These are phyloP conservation scores for Geranium rotundifolium DNA, from an alignment of 345 rosid genomes.

Conservation along the genomic window DNA sequence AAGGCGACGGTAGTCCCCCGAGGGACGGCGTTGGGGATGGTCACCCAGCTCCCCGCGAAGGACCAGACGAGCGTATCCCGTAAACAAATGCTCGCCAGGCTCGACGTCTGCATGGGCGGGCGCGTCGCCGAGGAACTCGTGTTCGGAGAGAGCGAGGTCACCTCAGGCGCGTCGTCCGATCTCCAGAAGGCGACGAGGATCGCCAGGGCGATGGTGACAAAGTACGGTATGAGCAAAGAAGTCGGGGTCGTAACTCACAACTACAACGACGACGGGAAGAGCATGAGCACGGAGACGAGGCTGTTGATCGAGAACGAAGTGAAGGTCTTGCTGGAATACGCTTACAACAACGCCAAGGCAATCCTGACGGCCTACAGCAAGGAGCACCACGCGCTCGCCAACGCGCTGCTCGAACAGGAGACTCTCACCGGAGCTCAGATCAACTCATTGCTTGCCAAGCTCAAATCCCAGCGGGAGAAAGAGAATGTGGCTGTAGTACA, in stretches of 20 bases:
- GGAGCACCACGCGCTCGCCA: slow-evolving; percentile 78
- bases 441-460: slow-evolving; percentile 33
- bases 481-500: too few relatives aligned
- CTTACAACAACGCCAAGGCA: too few relatives aligned
- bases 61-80: slow-evolving; percentile 62
- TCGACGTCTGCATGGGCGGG: slow-evolving; percentile 94
- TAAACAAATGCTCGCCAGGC: slow-evolving; percentile 92
- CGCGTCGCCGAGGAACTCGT: slow-evolving; percentile 95
- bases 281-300: slow-evolving; percentile 96
- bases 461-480: too few relatives aligned
- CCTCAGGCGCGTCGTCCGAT: slow-evolving; percentile 81
- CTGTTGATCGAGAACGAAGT: slow-evolving; percentile 87
- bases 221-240: slow-evolving; percentile 81
- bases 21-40: slow-evolving; percentile 94
- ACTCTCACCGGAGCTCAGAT: slow-evolving; percentile 76
- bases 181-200: slow-evolving; percentile 72
- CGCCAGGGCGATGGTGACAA: slow-evolving; percentile 86
- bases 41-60: slow-evolving; percentile 75
- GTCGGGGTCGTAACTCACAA: slow-evolving; percentile 71
- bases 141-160: slow-evolving; percentile 81
- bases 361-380: too few relatives aligned
- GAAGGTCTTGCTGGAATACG: slow-evolving; percentile 48
- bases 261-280: slow-evolving; percentile 79
- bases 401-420: slow-evolving; percentile 71
- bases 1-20: slow-evolving; percentile 95